These are phyloP conservation scores for Otatea glauca DNA, from an alignment of 176 grass and related monocot genomes.

Conservation along the genomic window DNA sequence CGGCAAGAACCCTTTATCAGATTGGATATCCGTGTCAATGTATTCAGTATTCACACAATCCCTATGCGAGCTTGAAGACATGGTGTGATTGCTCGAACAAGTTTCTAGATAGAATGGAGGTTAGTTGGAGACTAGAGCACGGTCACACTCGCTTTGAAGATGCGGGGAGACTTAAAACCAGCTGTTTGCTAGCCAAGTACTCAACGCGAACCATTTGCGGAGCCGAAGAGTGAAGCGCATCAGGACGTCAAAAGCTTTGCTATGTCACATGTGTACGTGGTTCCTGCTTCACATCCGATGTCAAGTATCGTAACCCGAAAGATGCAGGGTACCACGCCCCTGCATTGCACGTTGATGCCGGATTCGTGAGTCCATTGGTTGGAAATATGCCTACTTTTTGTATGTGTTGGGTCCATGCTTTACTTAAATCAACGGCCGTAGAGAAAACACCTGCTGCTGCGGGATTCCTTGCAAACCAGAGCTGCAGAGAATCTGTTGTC, in stretches of 20 bases:
- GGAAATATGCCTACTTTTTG: not conserved
- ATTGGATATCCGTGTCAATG: not conserved
- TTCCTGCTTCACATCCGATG: not conserved
- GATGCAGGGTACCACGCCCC: not conserved
- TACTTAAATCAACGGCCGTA: not conserved
- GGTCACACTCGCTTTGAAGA: not conserved
- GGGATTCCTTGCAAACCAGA: not conserved
- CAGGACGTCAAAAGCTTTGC: not conserved
- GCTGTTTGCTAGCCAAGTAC: not conserved
- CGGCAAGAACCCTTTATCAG: not conserved
- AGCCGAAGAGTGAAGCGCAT: not conserved
- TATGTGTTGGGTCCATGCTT: not conserved
- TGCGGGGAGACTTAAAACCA: not conserved
- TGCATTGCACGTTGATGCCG: not conserved
- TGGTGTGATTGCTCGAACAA: not conserved
- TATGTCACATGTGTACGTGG: not conserved
- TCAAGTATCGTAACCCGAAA: constrained; percentile 11
- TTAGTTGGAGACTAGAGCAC: not conserved
- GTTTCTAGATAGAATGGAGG: not conserved
- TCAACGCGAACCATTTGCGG: not conserved
- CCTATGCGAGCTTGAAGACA: not conserved
- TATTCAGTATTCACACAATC: not conserved
- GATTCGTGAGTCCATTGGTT: not conserved
- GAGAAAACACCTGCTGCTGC: not conserved
- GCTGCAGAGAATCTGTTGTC: not conserved